Conservation (phyloP, 164 flowering plant species). For the Aristolochia fimbriata region DNA sequence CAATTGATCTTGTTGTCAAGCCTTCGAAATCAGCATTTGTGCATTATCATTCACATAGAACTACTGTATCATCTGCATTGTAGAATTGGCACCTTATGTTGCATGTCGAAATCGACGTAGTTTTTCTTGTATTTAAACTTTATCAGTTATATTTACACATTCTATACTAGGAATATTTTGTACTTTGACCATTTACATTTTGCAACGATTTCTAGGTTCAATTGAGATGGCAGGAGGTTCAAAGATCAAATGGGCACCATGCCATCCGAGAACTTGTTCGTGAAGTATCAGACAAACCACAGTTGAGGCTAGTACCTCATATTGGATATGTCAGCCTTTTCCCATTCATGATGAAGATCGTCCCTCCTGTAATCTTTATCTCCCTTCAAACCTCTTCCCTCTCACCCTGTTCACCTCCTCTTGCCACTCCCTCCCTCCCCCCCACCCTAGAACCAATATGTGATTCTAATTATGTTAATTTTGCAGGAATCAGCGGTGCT, state of each 20-base stretch:
- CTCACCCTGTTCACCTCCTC: too few species aligned
- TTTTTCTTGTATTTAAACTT: too few species aligned
- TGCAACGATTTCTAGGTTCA: slow-evolving; percentile 43
- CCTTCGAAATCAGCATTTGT: too few species aligned
- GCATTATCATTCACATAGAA: too few species aligned
- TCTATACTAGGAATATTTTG: background rate
- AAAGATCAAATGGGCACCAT: slow-evolving; percentile 22
- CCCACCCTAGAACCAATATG: background rate
- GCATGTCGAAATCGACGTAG: too few species aligned
- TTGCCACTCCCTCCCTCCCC: background rate
- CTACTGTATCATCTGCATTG: too few species aligned
- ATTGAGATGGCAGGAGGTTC: slow-evolving; percentile 54
- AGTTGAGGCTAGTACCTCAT: slow-evolving; percentile 76
- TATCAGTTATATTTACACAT: too few species aligned
- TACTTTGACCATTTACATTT: background rate
- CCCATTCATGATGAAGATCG: slow-evolving; percentile 70
- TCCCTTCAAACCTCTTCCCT: background rate
- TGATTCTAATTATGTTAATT: background rate
- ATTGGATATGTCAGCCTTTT: slow-evolving; percentile 95
- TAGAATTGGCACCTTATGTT: too few species aligned
- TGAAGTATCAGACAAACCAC: slow-evolving; percentile 56
- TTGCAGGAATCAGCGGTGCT: slow-evolving; percentile 68
- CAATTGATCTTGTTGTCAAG: too few species aligned
- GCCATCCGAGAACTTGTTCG: slow-evolving; percentile 56
- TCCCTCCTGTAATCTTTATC: slow-evolving; percentile 68